A percentile compares a stretch with the other conserved stretches of the same genome.
Conservation (phyloP, 2,329 filamentous ascomycete species). For the Ceratocystis albifundus region DNA sequence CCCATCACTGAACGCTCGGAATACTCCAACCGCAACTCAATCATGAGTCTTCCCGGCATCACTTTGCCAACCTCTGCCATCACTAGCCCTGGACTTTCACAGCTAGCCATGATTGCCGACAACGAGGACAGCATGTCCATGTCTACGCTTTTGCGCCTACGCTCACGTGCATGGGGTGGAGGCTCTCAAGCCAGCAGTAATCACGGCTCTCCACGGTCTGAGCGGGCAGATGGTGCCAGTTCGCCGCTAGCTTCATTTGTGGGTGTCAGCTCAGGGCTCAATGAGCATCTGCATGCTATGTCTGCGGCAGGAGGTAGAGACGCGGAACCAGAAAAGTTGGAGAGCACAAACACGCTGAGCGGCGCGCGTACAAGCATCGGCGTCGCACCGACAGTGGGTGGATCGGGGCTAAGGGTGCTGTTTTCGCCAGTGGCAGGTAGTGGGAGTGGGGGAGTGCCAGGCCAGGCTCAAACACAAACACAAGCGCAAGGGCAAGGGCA, state of each 20-base stretch:
- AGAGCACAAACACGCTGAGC: not conserved
- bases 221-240: constrained; percentile 38
- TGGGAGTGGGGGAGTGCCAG: not conserved
- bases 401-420: not conserved
- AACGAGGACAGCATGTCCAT: constrained; percentile 54
- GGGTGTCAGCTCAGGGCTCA: constrained; percentile 17
- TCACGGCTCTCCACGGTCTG: constrained; percentile 41
- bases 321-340: not conserved
- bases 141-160: constrained; percentile 59
- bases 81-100: constrained; percentile 62
- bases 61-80: constrained; percentile 33
- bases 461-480: not conserved
- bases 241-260: constrained; percentile 30
- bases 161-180: constrained; percentile 67
- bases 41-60: constrained; percentile 60
- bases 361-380: not conserved
- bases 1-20: constrained; percentile 94
- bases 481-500: no score
- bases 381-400: not conserved
- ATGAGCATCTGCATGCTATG: constrained; percentile 10
- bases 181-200: constrained; percentile 61
- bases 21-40: constrained; percentile 87
- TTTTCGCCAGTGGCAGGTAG: not conserved
- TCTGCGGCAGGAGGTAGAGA: not conserved
- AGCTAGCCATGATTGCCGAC: constrained; percentile 56